Evolutionary conservation across 2,329 filamentous ascomycete species (phyloP), one percentile per base, ranked within the genome.

Genomic region (Penicillium sp.): DNA sequence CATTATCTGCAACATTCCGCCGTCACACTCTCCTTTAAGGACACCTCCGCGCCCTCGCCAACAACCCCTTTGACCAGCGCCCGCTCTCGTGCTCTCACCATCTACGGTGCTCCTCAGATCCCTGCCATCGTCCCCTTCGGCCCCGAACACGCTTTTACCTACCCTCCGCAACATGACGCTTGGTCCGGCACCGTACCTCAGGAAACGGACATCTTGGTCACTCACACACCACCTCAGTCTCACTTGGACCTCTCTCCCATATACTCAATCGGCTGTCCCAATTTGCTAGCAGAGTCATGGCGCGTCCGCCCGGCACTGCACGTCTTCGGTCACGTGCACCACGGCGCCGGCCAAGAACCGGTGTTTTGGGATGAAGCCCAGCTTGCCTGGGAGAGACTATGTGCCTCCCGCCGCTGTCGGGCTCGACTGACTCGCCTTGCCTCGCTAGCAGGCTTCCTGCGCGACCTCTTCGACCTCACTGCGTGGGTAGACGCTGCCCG

Each of bases 301-400:
- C 83, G 88, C 34, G 84, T 91, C 10, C 85, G 83, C 57, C 92
- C 92, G 0, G 78, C 78, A 11, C 76, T 96, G 13, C 90, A 96
- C 71, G 82, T 96, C 45, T 96, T 94, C 69, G 92, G 91, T 1
- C 92, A 96, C 72, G 82, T 92, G 22, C 92, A 96, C 75, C 88
- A 82, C 66, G 89, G 85, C 8, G 83, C 88, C 43, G 92, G 91
- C 14, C 78, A 77, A 41, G 85, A 92, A 65, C 72, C 85, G 0
- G 80, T 89, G 9, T 88, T 84, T 73, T 96, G 89, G 80, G 90
- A 94, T 70, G 82, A 85, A 24, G 83, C 84, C 55, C 90, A 95
- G 72, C 76, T 75, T 31, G 82, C 82, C 1, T 92, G 90, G 73
- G 90, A 93, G 73, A 76, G 78, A n/a, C 78, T 90, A 22, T 78